Evolutionary conservation across 495 filamentous ascomycete genomes (phyloP), one percentile per base, ranked within the genome.

Genomic region (Amniculicola lignicola): DNA sequence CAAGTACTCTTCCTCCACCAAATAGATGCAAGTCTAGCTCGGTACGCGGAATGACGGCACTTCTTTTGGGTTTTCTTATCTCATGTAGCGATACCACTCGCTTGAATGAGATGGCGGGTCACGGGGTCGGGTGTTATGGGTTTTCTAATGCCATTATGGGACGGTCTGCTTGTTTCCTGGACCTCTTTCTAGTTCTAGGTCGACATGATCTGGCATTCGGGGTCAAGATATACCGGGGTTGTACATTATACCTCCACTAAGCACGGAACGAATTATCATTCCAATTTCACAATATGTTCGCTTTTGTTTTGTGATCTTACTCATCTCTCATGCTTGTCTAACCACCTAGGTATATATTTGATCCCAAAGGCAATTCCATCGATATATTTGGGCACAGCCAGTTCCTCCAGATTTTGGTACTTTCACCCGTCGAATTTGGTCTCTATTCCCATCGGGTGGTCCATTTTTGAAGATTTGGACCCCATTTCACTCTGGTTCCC

Each of bases 1-100:
- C 82, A 98, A 98, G 84, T 98, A 98, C 82, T 96, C 91, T 62
- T 96, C 92, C 45, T 96, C 92, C 65, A 94, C 92, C 74, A 98
- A 98, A 89, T 98, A 95, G 64, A 38, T 25, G 48, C 33, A 27
- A n/a, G n/a, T n/a, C n/a, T n/a, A n/a, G n/a, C n/a, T n/a, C n/a
- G n/a, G n/a, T n/a, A n/a, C 37, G 25, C 16, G 33, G 45, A 28
- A n/a, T 47, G n/a, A 25, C 23, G 63, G 40, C 19, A 49, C 40
- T 61, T 53, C 51, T 57, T 51, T 50, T 45, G 56, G 54, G 46
- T 51, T 65, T 58, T 49, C 44, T 57, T 63, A 12, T 19, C 7
- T 18, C 48, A 36, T 57, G 38, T 31, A 24, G 43, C 53, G 18
- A 51, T 39, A 49, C 31, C 38, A 45, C 39, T 65, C 38, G 54